These are phyloP conservation scores for Trichoderma citrinoviride DNA, from an alignment of 2,329 filamentous ascomycete species.

Conservation along the genomic window DNA sequence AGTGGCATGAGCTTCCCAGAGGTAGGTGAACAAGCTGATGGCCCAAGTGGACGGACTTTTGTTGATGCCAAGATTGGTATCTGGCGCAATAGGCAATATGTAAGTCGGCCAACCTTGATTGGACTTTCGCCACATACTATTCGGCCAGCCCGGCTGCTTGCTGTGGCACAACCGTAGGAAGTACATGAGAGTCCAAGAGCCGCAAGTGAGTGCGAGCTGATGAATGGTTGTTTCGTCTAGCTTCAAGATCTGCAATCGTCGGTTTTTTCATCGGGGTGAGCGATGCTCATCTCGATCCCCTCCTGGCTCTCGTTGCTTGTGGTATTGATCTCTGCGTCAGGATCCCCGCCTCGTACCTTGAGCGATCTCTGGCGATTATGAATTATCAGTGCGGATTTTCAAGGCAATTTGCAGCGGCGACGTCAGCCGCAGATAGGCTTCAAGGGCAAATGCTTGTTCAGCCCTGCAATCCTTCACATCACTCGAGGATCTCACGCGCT, in stretches of 20 bases:
- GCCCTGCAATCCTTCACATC: neutral
- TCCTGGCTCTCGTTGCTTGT: too few species aligned
- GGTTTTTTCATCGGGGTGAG: neutral
- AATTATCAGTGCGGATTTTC: neutral
- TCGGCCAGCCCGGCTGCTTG: neutral
- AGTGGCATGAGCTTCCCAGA: neutral
- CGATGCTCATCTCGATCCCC: too few species aligned
- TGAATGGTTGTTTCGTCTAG: neutral
- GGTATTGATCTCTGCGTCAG: neutral
- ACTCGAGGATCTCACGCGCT: neutral
- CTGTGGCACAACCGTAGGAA: neutral
- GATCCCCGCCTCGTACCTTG: neutral
- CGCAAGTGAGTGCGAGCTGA: neutral
- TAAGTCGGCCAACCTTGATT: too few species aligned
- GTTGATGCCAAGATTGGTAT: neutral
- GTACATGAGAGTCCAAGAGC: too few species aligned
- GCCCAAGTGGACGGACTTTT: conserved; percentile 4
- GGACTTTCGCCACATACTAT: neutral
- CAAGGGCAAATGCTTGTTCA: neutral
- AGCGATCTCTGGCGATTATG: neutral
- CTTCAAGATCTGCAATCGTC: neutral
- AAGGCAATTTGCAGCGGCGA: neutral
- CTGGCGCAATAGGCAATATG: neutral
- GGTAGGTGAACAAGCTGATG: neutral
- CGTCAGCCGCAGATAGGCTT: neutral